phyloP scores from a whole-genome alignment of 768 basidiomycete genomes.

The Mycena albidolilacea region DNA sequence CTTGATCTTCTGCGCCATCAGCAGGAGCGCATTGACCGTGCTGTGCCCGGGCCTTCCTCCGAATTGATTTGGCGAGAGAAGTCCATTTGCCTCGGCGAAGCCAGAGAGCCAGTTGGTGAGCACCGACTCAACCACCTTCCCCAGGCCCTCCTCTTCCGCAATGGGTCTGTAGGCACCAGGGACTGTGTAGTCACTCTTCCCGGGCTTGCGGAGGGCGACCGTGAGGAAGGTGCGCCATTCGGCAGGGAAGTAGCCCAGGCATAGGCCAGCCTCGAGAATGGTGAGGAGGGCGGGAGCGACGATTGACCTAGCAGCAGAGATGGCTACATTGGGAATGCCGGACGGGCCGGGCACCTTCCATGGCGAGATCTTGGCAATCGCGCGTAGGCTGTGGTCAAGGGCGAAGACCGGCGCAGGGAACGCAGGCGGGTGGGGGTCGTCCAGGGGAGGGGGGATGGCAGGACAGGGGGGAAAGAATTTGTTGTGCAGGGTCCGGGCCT shows the following conservation, averaged over 20 bases:
- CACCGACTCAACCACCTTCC: slow-evolving; percentile 9
- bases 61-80: slow-evolving; percentile 10
- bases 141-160: slow-evolving; percentile 7
- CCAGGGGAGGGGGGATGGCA: not conserved
- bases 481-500: not conserved
- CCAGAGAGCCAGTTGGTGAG: not conserved
- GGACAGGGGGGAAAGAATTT: not conserved
- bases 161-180: slow-evolving; percentile 5
- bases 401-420: not conserved
- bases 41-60: slow-evolving; percentile 1
- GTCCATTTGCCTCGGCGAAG: not conserved
- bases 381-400: not conserved
- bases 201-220: not conserved
- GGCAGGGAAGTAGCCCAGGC: not conserved
- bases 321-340: slow-evolving; percentile 13
- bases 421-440: not conserved
- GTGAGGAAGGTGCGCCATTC: slow-evolving; percentile 14
- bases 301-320: not conserved
- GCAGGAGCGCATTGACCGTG: slow-evolving; percentile 8
- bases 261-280: slow-evolving; percentile 3
- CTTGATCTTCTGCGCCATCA: slow-evolving; percentile 10
- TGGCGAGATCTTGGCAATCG: slow-evolving; percentile 2
- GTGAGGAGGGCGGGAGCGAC: slow-evolving; percentile 1
- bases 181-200: slow-evolving; percentile 8
- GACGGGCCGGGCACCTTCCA: slow-evolving; percentile 6